Conservation (phyloP, 257 asterid species). For the Capsicum rhomboideum region DNA sequence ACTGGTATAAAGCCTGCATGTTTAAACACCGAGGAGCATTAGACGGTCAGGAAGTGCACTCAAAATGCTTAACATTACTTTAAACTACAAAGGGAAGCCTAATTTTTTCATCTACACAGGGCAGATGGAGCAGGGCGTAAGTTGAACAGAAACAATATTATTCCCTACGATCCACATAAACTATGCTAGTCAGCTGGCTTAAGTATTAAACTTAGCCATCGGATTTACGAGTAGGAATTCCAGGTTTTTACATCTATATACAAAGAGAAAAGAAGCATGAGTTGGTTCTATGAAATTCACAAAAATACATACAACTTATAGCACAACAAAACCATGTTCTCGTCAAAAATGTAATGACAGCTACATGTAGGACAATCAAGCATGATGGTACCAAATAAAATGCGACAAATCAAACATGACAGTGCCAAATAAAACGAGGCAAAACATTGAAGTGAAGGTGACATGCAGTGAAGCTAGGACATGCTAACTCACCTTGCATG, state of each 20-base stretch:
- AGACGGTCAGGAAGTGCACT: neutral
- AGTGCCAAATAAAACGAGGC: neutral
- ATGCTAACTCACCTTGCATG: conserved; percentile 58
- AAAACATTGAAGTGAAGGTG: neutral
- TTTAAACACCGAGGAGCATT: neutral
- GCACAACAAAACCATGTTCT: neutral
- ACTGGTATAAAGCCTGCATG: conserved; percentile 66
- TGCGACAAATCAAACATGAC: neutral
- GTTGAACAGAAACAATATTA: neutral
- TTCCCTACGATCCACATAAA: neutral
- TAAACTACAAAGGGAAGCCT: neutral
- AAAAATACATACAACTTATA: neutral
- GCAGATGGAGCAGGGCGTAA: neutral
- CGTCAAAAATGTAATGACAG: neutral
- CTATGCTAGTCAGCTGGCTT: neutral
- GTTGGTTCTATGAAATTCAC: neutral
- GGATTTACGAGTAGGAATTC: neutral
- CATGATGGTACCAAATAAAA: neutral
- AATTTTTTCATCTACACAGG: neutral
- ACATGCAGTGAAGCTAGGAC: neutral
- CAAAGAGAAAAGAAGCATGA: neutral
- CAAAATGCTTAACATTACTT: neutral
- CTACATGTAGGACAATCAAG: neutral
- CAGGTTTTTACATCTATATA: neutral
- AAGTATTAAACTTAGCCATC: neutral